Percentiles rank a stretch among this genome's conserved stretches.
Evolutionary conservation across 78 protist species (phyloP).

Genomic region (slime mould (Dictyostelium discoideum)): dicty_2.7 NC_007088.5:5837501-5838000

Average conservation of each 20-base stretch:
- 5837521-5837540: constrained; percentile 79
- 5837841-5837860: background rate
- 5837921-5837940: constrained; percentile 46
- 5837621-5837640: background rate
- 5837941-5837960: background rate
- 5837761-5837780: constrained; percentile 56
- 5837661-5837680: constrained; percentile 33
- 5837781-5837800: constrained; percentile 51
- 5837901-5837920: constrained; percentile 74
- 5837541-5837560: background rate
- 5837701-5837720: constrained; percentile 8
- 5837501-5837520: constrained; percentile 76
- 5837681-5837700: background rate
- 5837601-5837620: constrained; percentile 68
- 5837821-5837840: constrained; percentile 83
- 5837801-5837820: constrained; percentile 45
- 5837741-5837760: constrained; percentile 65
- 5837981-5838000: background rate
- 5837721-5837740: constrained; percentile 15
- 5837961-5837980: background rate
- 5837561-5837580: constrained; percentile 74
- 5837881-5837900: constrained; percentile 75
- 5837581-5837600: constrained; percentile 55
- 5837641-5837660: constrained; percentile 27
- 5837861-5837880: constrained; percentile 42